Evolutionary conservation across 305 asterid species (phyloP).

Genomic region (Fraxinus platypoda): DNA sequence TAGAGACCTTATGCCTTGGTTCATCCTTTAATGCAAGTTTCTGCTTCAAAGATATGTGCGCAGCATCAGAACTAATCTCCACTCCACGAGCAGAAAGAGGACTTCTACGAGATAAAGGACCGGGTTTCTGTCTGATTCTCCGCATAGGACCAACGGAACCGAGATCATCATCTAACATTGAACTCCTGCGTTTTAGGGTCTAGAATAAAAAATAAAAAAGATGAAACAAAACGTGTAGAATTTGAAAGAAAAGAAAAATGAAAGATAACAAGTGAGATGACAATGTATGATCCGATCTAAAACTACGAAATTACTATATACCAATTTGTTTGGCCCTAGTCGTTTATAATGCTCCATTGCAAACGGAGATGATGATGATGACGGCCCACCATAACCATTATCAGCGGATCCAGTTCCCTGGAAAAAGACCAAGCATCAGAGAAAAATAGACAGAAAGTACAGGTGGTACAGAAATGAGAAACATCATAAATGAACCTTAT

Average conservation of each 20-base stretch:
- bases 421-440: slow-evolving; percentile 23
- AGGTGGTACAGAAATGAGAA: not conserved
- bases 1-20: slow-evolving; percentile 29
- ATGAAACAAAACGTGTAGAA: not conserved
- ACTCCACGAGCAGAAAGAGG: slow-evolving; percentile 13
- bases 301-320: slow-evolving; percentile 25
- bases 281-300: slow-evolving; percentile 16
- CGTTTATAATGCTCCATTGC: slow-evolving; percentile 33
- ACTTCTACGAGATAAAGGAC: slow-evolving; percentile 43
- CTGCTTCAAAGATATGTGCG: slow-evolving; percentile 28
- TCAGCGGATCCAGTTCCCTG: slow-evolving; percentile 52
- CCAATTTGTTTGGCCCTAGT: slow-evolving; percentile 36
- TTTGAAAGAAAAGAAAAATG: not conserved
- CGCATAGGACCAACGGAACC: slow-evolving; percentile 81
- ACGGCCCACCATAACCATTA: slow-evolving; percentile 42
- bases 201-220: slow-evolving; percentile 28
- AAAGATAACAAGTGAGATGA: slow-evolving; percentile 6
- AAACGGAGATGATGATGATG: slow-evolving; percentile 30
- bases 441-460: slow-evolving; percentile 2
- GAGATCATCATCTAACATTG: slow-evolving; percentile 69
- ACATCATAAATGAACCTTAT: slow-evolving; percentile 33
- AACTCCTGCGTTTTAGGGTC: slow-evolving; percentile 76
- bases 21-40: slow-evolving; percentile 39
- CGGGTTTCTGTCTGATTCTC: slow-evolving; percentile 71
- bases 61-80: slow-evolving; percentile 36